Evolutionary conservation across 1,284 basidiomycete species (phyloP).

Genomic region (Ganoderma boninense): DNA sequence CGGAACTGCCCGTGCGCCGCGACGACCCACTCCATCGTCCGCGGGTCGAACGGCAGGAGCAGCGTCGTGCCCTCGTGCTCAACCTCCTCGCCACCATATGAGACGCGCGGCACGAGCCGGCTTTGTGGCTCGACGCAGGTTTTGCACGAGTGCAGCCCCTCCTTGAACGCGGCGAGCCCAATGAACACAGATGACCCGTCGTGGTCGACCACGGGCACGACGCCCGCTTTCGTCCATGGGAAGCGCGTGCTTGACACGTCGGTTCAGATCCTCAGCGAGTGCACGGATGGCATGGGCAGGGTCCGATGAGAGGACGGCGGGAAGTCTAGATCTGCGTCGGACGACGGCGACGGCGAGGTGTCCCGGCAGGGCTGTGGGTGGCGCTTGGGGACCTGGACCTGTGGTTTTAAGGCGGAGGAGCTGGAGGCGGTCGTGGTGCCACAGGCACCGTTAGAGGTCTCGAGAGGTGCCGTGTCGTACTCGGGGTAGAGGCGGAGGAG

Average conservation of each 20-base stretch:
- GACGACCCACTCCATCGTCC: background rate
- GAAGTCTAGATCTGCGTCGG: too few relatives aligned
- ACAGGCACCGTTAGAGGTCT: background rate
- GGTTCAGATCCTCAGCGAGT: background rate
- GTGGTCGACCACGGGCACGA: background rate
- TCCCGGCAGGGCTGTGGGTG: background rate
- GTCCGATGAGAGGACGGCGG: too few relatives aligned
- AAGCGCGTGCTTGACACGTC: background rate
- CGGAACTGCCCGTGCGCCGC: background rate
- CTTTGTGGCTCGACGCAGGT: background rate
- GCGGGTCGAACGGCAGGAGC: background rate
- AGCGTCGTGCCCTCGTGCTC: background rate
- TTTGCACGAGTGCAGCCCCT: background rate
- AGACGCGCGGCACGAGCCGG: background rate
- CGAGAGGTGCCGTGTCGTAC: background rate
- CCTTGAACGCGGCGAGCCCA: background rate
- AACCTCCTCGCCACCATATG: background rate
- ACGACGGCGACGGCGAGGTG: background rate
- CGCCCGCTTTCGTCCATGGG: background rate
- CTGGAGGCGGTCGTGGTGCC: background rate
- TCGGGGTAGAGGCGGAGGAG: conserved; percentile 31
- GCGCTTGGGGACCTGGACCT: background rate
- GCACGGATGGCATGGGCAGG: background rate
- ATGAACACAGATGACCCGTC: background rate
- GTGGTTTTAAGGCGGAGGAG: background rate